Evolutionary conservation across 805 yeast species (phyloP).

Genomic region (Wickerhamiella australiensis): DNA sequence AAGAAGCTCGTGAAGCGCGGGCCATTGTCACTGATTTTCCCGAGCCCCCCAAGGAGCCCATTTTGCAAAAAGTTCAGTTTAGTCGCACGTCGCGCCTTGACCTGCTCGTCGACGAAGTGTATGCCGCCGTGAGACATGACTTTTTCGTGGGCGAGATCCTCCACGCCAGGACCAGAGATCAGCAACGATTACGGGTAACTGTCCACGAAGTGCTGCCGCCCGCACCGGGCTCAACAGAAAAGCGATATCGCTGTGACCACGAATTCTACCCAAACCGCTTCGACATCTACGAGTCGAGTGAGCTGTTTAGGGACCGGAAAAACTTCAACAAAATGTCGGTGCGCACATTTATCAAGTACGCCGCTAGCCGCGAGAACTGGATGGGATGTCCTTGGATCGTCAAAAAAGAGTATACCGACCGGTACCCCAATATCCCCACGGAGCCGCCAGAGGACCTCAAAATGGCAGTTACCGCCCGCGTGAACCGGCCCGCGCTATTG

Average conservation of each 20-base stretch:
- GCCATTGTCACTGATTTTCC: slow-evolving; percentile 75
- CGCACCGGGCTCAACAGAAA: not conserved
- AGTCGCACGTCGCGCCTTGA: slow-evolving; percentile 73
- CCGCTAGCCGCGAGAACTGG: slow-evolving; percentile 64
- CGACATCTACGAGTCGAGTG: slow-evolving; percentile 53
- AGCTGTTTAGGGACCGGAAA: slow-evolving; percentile 71
- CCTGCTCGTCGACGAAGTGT: slow-evolving; percentile 76
- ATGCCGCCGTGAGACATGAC: slow-evolving; percentile 60
- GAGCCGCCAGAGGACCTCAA: slow-evolving; percentile 16
- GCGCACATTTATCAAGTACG: slow-evolving; percentile 73
- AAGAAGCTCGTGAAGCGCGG: slow-evolving; percentile 42
- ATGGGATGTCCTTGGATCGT: slow-evolving; percentile 96
- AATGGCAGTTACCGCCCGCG: not conserved
- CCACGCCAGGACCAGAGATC: slow-evolving; percentile 39
- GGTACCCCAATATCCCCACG: slow-evolving; percentile 40
- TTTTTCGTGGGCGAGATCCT: slow-evolving; percentile 88
- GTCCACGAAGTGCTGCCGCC: slow-evolving; percentile 62
- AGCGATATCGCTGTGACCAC: slow-evolving; percentile 53
- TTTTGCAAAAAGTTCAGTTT: slow-evolving; percentile 74
- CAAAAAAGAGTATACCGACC: slow-evolving; percentile 57
- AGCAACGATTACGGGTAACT: slow-evolving; percentile 39
- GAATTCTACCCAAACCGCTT: slow-evolving; percentile 38
- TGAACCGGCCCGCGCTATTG: not conserved
- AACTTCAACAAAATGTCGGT: slow-evolving; percentile 82
- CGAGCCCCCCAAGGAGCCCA: slow-evolving; percentile 82